Evolutionary conservation across 441 rosid genomes (phyloP), one percentile per base, ranked within the genome.

Genomic region (Dalechampia spathulata): DNA sequence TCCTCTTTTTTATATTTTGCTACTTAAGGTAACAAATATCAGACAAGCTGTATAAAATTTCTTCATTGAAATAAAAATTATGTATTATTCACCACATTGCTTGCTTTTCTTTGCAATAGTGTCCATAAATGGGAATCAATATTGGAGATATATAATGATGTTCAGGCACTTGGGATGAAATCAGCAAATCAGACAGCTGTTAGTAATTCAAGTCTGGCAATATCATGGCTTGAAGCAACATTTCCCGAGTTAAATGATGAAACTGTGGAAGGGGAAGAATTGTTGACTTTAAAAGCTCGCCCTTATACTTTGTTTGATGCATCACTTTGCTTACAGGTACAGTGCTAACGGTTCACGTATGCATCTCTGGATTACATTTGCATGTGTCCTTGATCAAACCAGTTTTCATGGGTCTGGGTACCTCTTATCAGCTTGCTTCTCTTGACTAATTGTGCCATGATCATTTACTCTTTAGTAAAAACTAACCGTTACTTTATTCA

Each of bases 301-400:
- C 87, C 96, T 12, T 68, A 73, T 78, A 86, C 86, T 62, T 52
- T 87, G 48, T 80, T 87, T 68, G 91, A 90, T 66, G 82, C 94
- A 63, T 87, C 99, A 60, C 72, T 93, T 70, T 79, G 91, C 65
- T 78, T 93, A 70, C 99, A 93, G 96, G 99, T 93, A 69, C 46
- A 39, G 40, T 19, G 30, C 15, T 55, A n/a, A 37, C 16, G 55
- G 23, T 22, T 45, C 16, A 43, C 21, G 8, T 28, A 11, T 44
- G 13, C 22, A 23, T 44, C 11, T 34, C 20, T 7, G 26, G 3
- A 8, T 30, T 8, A 8, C 20, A 25, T 32, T 20, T 45, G 32
- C 17, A 16, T 36, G 20, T 44, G 23, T 30, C 4, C 39, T 50
- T 26, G 17, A 6, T 8, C 38, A 30, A 37, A 22, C 20, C 44